Evolutionary conservation across 352 stramenopile genomes (phyloP), one percentile per base, ranked within the genome.

Genomic region (Phytophthora uliginosa): DNA sequence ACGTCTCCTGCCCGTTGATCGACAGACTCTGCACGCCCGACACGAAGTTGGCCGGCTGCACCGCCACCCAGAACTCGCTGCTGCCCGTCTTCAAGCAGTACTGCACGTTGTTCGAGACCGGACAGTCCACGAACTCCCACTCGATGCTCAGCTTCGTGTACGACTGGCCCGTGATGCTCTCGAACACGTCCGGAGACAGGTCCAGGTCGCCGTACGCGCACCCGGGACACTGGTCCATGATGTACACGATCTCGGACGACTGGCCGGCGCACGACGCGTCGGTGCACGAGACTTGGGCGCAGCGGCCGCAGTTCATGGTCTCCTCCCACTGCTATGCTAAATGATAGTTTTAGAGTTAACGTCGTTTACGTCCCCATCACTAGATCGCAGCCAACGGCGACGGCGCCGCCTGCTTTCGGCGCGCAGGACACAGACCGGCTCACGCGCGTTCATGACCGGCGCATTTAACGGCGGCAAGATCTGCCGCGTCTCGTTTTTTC

Each of bases 81-180:
- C 83, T 92, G 15, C 83, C 85, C 3, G 59, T 73, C 64, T 92
- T 91, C 59, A 92, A 73, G 59, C 84, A 92, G 72, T 86, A 92
- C 67, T 92, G 73, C 66, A 92, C 70, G 50, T 88, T 82, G 56
- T 73, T 62, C 42, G 65, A 56, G 33, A 88, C 59, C 5, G 84
- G 84, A 55, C 86, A 93, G 70, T 90, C 81, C 54, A 91, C 84
- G 50, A 92, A 92, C 50, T 79, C 72, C 86, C 86, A 92, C 51
- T 78, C 56, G 69, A 93, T 88, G 59, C 73, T 78, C 57, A 88
- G 56, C 9, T 77, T 82, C 28, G 74, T 82, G n/a, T 68, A 74
- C 65, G 81, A 67, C 51, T 77, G 70, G 31, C 85, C 85, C 22
- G 85, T 94, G 73, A 94, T 78, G 13, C 71, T 73, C 48, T 77